phyloP scores from a whole-genome alignment of 2,329 filamentous ascomycete species.

The Sarocladium strictum region DNA sequence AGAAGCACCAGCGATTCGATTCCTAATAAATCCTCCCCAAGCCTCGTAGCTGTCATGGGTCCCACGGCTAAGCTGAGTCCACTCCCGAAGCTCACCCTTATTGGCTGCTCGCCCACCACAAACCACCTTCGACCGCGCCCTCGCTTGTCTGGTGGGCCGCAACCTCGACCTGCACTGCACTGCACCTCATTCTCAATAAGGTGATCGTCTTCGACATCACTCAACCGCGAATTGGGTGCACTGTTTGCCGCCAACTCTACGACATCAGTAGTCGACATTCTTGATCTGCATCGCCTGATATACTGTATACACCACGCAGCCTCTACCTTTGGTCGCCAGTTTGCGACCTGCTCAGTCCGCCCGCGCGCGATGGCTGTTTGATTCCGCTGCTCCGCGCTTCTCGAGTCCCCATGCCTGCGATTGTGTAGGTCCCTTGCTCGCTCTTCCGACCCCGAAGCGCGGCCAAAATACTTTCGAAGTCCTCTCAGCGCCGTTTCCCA shows the following conservation, averaged over 20 bases:
- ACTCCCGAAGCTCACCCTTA: background rate
- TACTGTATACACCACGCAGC: background rate
- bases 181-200: background rate
- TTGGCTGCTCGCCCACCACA: background rate
- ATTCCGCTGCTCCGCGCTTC: background rate
- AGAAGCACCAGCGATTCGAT: background rate
- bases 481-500: background rate
- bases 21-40: slow-evolving; percentile 2
- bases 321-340: background rate
- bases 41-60: slow-evolving; percentile 5
- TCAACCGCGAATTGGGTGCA: background rate
- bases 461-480: background rate
- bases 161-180: background rate
- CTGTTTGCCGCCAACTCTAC: background rate
- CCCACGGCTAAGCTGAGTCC: slow-evolving; percentile 7
- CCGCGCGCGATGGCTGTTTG: slow-evolving; percentile 1
- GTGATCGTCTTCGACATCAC: background rate
- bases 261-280: background rate
- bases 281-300: background rate
- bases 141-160: slow-evolving; percentile 2
- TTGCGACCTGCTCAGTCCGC: background rate
- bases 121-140: background rate
- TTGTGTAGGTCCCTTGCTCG: slow-evolving; percentile 3
- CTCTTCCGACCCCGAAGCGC: background rate
- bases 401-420: background rate